Conservation (phyloP, 2,329 filamentous ascomycete species). For the Diaporthe australafricana region DNA sequence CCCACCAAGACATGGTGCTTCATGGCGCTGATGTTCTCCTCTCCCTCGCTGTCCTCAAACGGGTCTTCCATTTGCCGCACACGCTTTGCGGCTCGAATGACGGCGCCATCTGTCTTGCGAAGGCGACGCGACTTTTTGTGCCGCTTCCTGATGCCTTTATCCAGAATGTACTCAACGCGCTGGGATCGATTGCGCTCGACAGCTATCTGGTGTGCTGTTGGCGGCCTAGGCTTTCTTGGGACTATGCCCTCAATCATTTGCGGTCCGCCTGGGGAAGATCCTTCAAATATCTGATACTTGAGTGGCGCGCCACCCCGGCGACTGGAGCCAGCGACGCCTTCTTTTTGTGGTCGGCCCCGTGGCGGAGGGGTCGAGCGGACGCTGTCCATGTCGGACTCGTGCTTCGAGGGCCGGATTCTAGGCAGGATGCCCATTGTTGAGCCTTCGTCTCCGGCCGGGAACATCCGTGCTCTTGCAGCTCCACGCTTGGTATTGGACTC, state of each 20-base stretch:
- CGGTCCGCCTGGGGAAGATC: conserved; percentile 68
- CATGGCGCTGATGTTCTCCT: conserved; percentile 54
- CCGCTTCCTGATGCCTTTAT: conserved; percentile 75
- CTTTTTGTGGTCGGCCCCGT: conserved; percentile 49
- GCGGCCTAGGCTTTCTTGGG: conserved; percentile 75
- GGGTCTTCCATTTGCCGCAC: conserved; percentile 66
- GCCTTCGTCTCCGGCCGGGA: conserved; percentile 58
- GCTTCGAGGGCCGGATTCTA: conserved; percentile 71
- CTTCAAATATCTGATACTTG: conserved; percentile 71
- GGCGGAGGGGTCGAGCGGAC: conserved; percentile 65
- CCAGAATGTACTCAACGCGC: conserved; percentile 84
- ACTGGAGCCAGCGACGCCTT: conserved; percentile 48
- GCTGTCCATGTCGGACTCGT: conserved; percentile 67
- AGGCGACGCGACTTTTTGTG: conserved; percentile 73
- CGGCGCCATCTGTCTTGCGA: conserved; percentile 64
- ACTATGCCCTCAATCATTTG: conserved; percentile 66
- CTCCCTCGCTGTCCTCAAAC: conserved; percentile 73
- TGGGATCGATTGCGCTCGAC: conserved; percentile 83
- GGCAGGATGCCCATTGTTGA: conserved; percentile 68
- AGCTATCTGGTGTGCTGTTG: conserved; percentile 84
- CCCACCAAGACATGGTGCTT: conserved; percentile 43
- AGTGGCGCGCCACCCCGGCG: conserved; percentile 61
- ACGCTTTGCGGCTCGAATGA: conserved; percentile 75
- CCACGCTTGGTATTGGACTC: conserved; percentile 71
- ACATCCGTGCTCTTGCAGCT: conserved; percentile 48